Conservation (phyloP, 2,329 filamentous ascomycete genomes). For the Hirsutella minnesotensis region DNA sequence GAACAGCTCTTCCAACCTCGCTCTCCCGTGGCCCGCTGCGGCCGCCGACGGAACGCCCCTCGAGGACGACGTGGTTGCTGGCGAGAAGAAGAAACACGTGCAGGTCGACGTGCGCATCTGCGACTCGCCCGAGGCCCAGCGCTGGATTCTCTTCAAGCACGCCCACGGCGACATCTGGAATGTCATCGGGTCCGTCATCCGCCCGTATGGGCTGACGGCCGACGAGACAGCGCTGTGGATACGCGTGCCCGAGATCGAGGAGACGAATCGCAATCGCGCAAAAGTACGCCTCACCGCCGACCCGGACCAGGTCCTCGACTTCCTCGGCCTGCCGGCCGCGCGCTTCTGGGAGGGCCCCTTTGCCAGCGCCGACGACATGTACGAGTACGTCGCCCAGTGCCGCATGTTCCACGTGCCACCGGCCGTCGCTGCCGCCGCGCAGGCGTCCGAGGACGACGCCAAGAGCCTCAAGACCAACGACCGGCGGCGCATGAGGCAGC, state of each 20-base stretch:
- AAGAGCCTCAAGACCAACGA: constrained; percentile 36
- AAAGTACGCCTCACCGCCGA: constrained; percentile 49
- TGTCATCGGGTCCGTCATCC: constrained; percentile 49
- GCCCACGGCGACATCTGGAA: constrained; percentile 64
- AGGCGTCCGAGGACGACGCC: constrained; percentile 16
- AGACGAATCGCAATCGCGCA: constrained; percentile 39
- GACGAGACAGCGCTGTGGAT: constrained; percentile 53
- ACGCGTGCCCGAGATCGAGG: constrained; percentile 57
- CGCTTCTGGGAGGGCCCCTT: constrained; percentile 45
- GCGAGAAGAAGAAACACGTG: constrained; percentile 27
- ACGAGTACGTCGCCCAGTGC: constrained; percentile 45
- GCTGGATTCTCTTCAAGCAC: constrained; percentile 57
- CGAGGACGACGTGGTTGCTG: neutral
- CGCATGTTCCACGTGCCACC: constrained; percentile 42
- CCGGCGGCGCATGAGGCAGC: constrained; percentile 38
- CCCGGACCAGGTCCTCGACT: constrained; percentile 42
- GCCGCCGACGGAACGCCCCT: neutral
- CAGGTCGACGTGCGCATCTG: constrained; percentile 60
- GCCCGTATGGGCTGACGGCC: constrained; percentile 52
- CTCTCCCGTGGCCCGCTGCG: constrained; percentile 39
- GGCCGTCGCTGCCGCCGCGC: too few species aligned
- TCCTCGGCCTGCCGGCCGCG: constrained; percentile 45
- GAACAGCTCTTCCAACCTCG: constrained; percentile 29
- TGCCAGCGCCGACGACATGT: constrained; percentile 40
- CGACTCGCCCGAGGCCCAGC: constrained; percentile 25